Conservation (phyloP, 495 filamentous ascomycete species). For the Lepraria neglecta region DNA sequence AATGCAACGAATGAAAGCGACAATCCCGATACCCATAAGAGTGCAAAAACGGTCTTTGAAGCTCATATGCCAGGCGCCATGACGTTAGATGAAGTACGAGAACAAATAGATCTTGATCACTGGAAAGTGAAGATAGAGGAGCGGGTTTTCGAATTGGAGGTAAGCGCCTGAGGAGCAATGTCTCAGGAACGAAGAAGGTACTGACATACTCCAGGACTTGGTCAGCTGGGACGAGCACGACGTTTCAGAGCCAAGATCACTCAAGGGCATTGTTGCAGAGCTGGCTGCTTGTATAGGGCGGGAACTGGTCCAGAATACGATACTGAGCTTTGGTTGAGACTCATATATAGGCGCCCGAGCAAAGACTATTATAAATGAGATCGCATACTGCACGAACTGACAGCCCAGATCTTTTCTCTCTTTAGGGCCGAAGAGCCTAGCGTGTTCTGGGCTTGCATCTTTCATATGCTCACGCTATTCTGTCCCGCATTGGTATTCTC, state of each 20-base stretch:
- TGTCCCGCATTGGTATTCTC: too few relatives aligned
- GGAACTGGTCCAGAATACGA: constrained; percentile 49
- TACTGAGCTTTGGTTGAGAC: constrained; percentile 16
- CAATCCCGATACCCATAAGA: constrained; percentile 34
- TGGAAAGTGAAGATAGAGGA: constrained; percentile 44
- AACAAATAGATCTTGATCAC: constrained; percentile 54
- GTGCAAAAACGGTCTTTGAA: constrained; percentile 50
- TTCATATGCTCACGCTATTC: too few relatives aligned
- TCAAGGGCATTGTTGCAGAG: constrained; percentile 68
- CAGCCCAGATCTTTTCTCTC: too few relatives aligned
- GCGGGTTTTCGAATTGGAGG: constrained; percentile 42
- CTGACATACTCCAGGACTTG: constrained; percentile 41
- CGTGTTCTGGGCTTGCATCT: too few relatives aligned
- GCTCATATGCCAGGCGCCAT: constrained; percentile 74
- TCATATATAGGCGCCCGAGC: too few relatives aligned
- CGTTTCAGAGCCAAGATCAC: constrained; percentile 42
- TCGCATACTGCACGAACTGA: too few relatives aligned
- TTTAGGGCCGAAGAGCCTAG: too few relatives aligned
- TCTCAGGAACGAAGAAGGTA: too few relatives aligned
- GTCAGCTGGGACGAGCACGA: constrained; percentile 59
- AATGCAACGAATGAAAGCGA: constrained; percentile 22
- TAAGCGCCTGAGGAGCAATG: constrained; percentile 25
- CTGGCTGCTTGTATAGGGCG: constrained; percentile 71
- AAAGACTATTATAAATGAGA: too few relatives aligned
- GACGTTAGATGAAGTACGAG: constrained; percentile 53